phyloP scores from a whole-genome alignment of 139 green algal genomes.

The Chlamydomonas schloesseri region DNA sequence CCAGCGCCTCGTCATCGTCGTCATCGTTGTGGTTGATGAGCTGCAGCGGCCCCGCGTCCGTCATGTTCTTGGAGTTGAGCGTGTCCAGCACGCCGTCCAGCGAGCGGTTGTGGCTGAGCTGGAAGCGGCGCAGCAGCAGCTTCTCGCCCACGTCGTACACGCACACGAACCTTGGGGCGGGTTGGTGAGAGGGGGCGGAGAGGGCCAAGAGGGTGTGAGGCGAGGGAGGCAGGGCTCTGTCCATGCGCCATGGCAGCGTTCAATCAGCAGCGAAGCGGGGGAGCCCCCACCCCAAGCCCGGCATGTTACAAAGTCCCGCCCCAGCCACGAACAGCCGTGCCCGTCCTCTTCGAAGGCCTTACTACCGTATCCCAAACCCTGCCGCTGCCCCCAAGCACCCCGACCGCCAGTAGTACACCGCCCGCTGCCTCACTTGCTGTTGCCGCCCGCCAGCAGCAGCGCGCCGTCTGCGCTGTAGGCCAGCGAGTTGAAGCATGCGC shows the following conservation, averaged over 20 bases:
- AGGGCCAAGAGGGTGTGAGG: not conserved
- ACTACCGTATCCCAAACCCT: no score
- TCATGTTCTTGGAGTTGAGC: constrained; percentile 93
- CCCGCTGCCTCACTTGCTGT: constrained; percentile 54
- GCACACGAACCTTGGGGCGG: constrained; percentile 88
- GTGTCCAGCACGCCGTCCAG: constrained; percentile 95
- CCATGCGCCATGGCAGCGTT: no score
- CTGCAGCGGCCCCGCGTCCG: constrained; percentile 91
- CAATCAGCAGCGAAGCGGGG: no score
- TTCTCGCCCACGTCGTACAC: constrained; percentile 95
- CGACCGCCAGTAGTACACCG: not conserved
- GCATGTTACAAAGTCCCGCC: no score
- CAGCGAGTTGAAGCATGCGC: constrained; percentile 88
- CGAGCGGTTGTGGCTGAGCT: constrained; percentile 56
- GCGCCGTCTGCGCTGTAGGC: constrained; percentile 91
- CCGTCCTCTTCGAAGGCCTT: no score
- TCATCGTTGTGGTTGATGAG: constrained; percentile 79
- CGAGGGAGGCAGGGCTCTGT: no score
- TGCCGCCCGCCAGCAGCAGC: constrained; percentile 88
- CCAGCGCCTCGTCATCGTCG: constrained; percentile 40
- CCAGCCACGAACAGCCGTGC: no score
- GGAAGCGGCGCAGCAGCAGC: constrained; percentile 92
- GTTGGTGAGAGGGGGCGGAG: not conserved
- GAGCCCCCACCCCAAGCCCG: no score
- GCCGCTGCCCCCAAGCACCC: not conserved